Percentiles rank a stretch among this genome's conserved stretches.
phyloP scores from a whole-genome alignment of 768 basidiomycete genomes.

The Suillus tomentosus region DNA sequence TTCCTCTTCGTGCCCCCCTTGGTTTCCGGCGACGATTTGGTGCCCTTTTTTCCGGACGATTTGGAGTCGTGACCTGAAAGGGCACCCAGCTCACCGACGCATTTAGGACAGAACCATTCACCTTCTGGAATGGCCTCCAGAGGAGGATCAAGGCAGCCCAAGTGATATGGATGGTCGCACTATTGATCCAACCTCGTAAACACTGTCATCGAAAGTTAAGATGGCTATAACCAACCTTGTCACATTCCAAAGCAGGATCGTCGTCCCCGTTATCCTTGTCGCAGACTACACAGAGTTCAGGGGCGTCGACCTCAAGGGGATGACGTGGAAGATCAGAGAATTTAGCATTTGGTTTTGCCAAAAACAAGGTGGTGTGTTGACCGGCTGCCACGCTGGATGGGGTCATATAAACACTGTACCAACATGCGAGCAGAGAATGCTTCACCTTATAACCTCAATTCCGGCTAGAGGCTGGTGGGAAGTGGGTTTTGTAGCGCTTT shows the following conservation, averaged over 20 bases:
- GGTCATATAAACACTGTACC: slow-evolving; percentile 9
- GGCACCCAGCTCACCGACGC: slow-evolving; percentile 58
- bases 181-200: slow-evolving; percentile 30
- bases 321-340: slow-evolving; percentile 80
- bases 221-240: slow-evolving; percentile 61
- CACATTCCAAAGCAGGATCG: slow-evolving; percentile 81
- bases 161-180: slow-evolving; percentile 91
- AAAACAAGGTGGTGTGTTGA: slow-evolving; percentile 83
- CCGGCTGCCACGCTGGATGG: slow-evolving; percentile 72
- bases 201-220: slow-evolving; percentile 1
- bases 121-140: slow-evolving; percentile 78
- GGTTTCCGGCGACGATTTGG: slow-evolving; percentile 20
- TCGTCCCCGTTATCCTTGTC: slow-evolving; percentile 69
- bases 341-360: slow-evolving; percentile 74
- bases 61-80: slow-evolving; percentile 26
- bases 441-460: slow-evolving; percentile 72
- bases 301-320: slow-evolving; percentile 70
- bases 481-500: slow-evolving; percentile 85
- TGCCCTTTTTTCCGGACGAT: slow-evolving; percentile 21
- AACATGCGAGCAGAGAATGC: slow-evolving; percentile 34
- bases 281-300: slow-evolving; percentile 73
- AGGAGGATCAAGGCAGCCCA: slow-evolving; percentile 79
- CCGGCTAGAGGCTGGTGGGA: slow-evolving; percentile 70
- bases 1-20: slow-evolving; percentile 47
- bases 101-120: slow-evolving; percentile 90